A percentile compares a stretch with the other conserved stretches of the same genome.
Evolutionary conservation across 805 yeast genomes (phyloP).

Genomic region (Candida pini): DNA sequence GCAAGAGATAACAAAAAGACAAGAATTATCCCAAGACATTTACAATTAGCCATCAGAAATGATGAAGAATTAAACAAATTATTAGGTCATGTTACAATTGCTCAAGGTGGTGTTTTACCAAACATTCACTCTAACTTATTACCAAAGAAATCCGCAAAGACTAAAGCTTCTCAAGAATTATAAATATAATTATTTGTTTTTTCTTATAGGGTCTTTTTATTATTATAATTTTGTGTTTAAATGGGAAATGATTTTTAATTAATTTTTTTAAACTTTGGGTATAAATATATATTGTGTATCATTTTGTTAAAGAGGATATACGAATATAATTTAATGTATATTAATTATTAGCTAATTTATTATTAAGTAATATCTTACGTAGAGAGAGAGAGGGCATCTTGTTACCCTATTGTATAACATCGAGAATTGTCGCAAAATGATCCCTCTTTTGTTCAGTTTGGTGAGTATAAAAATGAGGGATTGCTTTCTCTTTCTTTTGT

Average conservation of each 20-base stretch:
- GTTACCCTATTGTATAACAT: background rate
- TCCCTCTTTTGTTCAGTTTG: conserved; percentile 1
- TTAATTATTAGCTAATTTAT: no score
- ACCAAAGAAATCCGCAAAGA: conserved; percentile 51
- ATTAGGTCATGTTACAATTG: conserved; percentile 88
- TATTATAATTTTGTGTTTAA: no score
- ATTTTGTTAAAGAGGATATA: background rate
- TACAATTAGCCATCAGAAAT: conserved; percentile 97
- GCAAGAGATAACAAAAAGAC: conserved; percentile 98
- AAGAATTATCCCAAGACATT: conserved; percentile 98
- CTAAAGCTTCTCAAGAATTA: conserved; percentile 55
- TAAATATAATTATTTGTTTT: conserved; percentile 23
- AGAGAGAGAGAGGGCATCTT: background rate
- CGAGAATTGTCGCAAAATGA: background rate
- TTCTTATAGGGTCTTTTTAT: background rate
- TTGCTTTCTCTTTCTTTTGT: background rate
- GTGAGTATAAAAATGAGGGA: no score
- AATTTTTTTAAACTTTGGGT: background rate
- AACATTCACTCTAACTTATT: conserved; percentile 91
- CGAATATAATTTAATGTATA: background rate
- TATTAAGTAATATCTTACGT: no score
- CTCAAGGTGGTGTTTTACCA: conserved; percentile 99
- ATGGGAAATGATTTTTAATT: no score
- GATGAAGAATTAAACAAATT: conserved; percentile 98
- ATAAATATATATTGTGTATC: background rate